Evolutionary conservation across 169 alveolate species (phyloP).

Genomic region (Plasmodium adleri): DNA sequence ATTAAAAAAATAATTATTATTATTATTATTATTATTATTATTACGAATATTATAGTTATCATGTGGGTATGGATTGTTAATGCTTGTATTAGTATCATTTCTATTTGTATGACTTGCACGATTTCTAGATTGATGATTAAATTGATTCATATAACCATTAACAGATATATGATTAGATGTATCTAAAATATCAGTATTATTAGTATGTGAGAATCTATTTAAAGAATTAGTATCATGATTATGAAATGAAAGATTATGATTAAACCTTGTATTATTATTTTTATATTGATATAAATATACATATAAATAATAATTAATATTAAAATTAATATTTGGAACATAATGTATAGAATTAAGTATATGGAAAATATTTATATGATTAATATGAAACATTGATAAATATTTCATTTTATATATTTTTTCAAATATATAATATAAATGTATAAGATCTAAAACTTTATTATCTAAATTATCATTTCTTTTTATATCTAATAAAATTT

Average conservation of each 20-base stretch:
- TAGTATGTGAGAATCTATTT: slow-evolving; percentile 21
- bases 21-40: not conserved
- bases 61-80: too few species aligned
- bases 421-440: slow-evolving; percentile 71
- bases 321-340: slow-evolving; percentile 63
- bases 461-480: slow-evolving; percentile 25
- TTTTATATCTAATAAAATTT: slow-evolving; percentile 68
- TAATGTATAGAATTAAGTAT: slow-evolving; percentile 66
- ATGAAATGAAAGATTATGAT: slow-evolving; percentile 8
- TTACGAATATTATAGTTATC: not conserved
- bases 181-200: slow-evolving; percentile 27
- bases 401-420: slow-evolving; percentile 75
- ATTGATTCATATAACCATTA: too few species aligned
- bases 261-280: slow-evolving; percentile 29
- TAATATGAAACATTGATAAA: slow-evolving; percentile 43
- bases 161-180: slow-evolving; percentile 8
- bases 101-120: slow-evolving; percentile 6
- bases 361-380: slow-evolving; percentile 26
- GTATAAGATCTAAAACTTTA: slow-evolving; percentile 53
- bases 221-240: slow-evolving; percentile 19
- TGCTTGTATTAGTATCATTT: not conserved
- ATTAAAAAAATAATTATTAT: slow-evolving; percentile 4
- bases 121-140: not conserved
- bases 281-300: slow-evolving; percentile 55
- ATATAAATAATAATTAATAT: slow-evolving; percentile 48